Evolutionary conservation across 345 rosid species (phyloP).

Genomic region (Eucalyptus tenuipes): DNA sequence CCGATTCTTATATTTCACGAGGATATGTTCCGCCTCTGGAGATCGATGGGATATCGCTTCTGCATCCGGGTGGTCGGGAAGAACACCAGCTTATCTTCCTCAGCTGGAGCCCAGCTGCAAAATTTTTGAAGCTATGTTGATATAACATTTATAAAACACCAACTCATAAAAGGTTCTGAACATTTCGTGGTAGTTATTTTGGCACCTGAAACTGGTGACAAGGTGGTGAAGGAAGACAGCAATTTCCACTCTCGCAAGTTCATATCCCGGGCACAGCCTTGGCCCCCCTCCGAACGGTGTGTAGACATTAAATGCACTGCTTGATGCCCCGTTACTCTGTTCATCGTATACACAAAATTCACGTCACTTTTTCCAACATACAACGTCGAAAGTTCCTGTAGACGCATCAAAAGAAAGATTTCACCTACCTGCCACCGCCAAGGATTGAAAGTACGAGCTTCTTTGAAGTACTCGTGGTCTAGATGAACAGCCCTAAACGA

Average conservation of each 20-base stretch:
- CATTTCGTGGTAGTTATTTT: not conserved
- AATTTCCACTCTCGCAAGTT: constrained; percentile 3
- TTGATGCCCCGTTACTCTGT: not conserved
- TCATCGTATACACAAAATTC: not conserved
- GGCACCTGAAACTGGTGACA: constrained; percentile 9
- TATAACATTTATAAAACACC: not conserved
- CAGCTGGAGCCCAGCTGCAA: constrained; percentile 82
- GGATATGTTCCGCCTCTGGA: constrained; percentile 28
- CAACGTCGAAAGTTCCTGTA: not conserved
- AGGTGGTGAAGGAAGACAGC: constrained; percentile 9
- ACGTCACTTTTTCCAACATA: not conserved
- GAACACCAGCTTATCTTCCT: constrained; percentile 77
- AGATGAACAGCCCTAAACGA: constrained; percentile 93
- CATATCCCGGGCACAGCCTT: constrained; percentile 11
- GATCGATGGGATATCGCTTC: constrained; percentile 74
- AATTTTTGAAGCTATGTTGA: not conserved
- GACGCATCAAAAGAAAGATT: not conserved
- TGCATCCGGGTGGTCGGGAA: constrained; percentile 91
- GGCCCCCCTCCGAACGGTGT: constrained; percentile 12
- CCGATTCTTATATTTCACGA: not conserved
- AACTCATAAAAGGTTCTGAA: not conserved
- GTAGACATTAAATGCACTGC: not conserved
- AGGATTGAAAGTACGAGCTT: constrained; percentile 90
- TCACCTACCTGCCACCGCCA: constrained; percentile 31
- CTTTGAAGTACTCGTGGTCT: constrained; percentile 63